Evolutionary conservation across 1,139 yeast species (phyloP), one percentile per base, ranked within the genome.

Genomic region (Ogataea hybrid): DNA sequence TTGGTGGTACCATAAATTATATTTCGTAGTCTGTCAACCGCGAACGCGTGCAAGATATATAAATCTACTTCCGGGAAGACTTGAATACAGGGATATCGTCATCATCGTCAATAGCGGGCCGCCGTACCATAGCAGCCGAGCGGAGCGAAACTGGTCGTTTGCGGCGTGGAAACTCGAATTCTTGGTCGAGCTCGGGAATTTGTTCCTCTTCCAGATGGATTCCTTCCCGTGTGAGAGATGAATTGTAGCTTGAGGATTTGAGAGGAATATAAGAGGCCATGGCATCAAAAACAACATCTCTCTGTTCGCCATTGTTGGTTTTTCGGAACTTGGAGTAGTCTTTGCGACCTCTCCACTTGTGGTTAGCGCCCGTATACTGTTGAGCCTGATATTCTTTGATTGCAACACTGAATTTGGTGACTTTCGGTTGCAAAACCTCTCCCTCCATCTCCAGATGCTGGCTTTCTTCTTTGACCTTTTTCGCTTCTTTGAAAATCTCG

Each of bases 71-170:
- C 11, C 31, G 54, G 38, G 63, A 61, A 31, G 69, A 67, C 43
- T 56, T 65, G 46, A 70, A 70, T 11, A 55, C 57, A 2, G 72
- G 71, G 3, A 56, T 59, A 39, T 67, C 70, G 29, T 60, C 64
- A 37, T 63, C 65, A 30, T 57, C 58, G 14, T 55, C 60, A 15
- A 51, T 56, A 29, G 46, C 38, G 17, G n/a, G 21, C 3, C 14
- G 28, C 9, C 21, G 25, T 7, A 21, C 8, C 7, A 9, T 22
- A 6, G 25, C 22, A 3, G 8, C 16, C 3, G 23, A 5, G 6
- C 15, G 9, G n/a, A 8, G 5, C 4, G 21, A 8, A 16, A 14
- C 27, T 21, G 32, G 21, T 12, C 39, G 38, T 32, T 32, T 45
- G 25, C 37, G 33, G 27, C 43, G 12, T 9, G 32, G 20, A 39